Percentiles rank a stretch among this genome's conserved stretches.
Conservation (phyloP, 306 rosid species). For the Sesbania bispinosa region DNA sequence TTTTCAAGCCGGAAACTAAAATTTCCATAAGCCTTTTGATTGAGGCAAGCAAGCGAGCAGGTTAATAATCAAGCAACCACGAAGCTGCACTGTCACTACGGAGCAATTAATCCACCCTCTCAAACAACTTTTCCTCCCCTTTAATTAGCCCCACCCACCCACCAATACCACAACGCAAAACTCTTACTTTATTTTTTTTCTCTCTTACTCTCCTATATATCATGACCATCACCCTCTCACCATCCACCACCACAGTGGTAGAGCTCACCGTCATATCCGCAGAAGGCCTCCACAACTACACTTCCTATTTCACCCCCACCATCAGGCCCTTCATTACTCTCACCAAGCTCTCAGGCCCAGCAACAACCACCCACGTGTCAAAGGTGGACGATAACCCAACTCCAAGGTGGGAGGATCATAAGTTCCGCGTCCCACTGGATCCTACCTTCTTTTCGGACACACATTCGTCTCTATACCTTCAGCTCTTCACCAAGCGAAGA, state of each 20-base stretch:
- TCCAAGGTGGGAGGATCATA: too few species aligned
- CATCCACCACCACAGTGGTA: neutral
- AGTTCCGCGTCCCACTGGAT: slow-evolving; percentile 41
- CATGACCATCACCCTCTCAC: too few species aligned
- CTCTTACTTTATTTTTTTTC: too few species aligned
- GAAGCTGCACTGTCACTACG: slow-evolving; percentile 15
- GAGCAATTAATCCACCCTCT: neutral
- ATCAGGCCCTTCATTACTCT: slow-evolving; percentile 49
- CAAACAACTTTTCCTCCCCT: neutral
- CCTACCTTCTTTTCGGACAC: slow-evolving; percentile 41
- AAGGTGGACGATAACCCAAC: slow-evolving; percentile 29
- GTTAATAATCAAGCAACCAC: neutral
- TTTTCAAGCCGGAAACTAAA: neutral
- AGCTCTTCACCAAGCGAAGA: slow-evolving; percentile 45
- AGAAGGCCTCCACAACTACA: slow-evolving; percentile 39
- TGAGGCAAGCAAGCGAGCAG: neutral
- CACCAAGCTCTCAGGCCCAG: slow-evolving; percentile 33
- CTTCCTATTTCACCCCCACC: slow-evolving; percentile 18
- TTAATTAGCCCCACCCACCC: too few species aligned
- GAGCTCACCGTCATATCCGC: slow-evolving; percentile 51
- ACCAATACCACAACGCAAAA: too few species aligned
- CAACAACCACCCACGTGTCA: neutral
- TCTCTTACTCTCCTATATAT: too few species aligned
- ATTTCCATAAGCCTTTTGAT: slow-evolving; percentile 11
- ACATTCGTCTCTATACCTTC: slow-evolving; percentile 42